Conservation (phyloP, 140 eudicot genomes). For the Cichorium intybus region DNA sequence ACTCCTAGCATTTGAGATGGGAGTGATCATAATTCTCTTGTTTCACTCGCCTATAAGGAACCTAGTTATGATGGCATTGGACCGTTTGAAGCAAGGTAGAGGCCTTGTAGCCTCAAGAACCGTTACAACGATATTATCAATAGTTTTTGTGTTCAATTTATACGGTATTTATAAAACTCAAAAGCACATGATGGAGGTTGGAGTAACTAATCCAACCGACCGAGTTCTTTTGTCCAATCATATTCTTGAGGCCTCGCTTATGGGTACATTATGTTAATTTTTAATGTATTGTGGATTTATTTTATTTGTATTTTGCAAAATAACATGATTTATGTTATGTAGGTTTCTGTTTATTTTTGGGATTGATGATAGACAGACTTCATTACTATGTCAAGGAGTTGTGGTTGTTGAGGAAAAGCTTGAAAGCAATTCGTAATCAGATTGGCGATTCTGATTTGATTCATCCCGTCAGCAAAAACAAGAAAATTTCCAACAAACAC, state of each 20-base stretch:
- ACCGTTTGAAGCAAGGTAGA: slow-evolving; percentile 64
- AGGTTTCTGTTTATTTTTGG: slow-evolving; percentile 70
- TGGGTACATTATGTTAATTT: slow-evolving; percentile 45
- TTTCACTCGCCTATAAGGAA: slow-evolving; percentile 79
- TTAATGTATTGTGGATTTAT: neutral
- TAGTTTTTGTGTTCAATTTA: slow-evolving; percentile 47
- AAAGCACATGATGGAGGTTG: slow-evolving; percentile 42
- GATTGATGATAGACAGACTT: slow-evolving; percentile 64
- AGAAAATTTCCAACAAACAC: slow-evolving; percentile 6
- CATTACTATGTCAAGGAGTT: slow-evolving; percentile 74
- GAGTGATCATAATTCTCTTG: slow-evolving; percentile 49
- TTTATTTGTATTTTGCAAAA: neutral
- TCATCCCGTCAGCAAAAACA: slow-evolving; percentile 20
- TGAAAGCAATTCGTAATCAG: slow-evolving; percentile 37
- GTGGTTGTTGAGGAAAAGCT: slow-evolving; percentile 52
- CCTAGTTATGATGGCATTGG: slow-evolving; percentile 47
- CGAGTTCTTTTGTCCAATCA: slow-evolving; percentile 63
- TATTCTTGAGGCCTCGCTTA: slow-evolving; percentile 74
- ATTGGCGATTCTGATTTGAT: slow-evolving; percentile 9
- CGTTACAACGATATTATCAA: slow-evolving; percentile 46
- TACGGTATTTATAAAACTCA: slow-evolving; percentile 34
- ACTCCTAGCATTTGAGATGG: slow-evolving; percentile 46
- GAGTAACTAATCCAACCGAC: slow-evolving; percentile 63
- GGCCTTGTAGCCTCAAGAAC: slow-evolving; percentile 68
- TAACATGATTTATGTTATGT: slow-evolving; percentile 7